Conservation (phyloP, 2,329 filamentous ascomycete species). For the Curvularia hawaiiensis region DNA sequence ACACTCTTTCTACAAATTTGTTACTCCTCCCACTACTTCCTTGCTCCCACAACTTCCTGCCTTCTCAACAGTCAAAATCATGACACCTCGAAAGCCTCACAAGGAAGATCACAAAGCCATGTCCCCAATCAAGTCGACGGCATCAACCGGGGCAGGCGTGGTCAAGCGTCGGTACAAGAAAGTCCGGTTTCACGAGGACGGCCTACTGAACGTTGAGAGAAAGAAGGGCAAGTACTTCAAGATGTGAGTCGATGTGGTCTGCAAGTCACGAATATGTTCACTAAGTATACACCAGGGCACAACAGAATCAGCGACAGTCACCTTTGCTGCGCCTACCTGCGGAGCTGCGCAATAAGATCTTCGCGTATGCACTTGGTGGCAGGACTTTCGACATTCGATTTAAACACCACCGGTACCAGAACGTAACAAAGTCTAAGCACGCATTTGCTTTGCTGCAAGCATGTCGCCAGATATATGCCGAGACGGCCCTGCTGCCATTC, state of each 20-base stretch:
- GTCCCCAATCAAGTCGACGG: neutral
- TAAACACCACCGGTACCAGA: too few species aligned
- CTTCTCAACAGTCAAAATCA: neutral
- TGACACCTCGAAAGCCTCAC: neutral
- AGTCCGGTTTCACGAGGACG: constrained; percentile 1
- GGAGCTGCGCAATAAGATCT: constrained; percentile 15
- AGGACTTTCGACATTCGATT: too few species aligned
- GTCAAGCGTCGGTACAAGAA: constrained; percentile 6
- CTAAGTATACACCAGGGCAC: neutral
- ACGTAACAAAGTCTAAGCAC: neutral
- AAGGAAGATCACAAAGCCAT: neutral
- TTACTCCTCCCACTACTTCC: too few species aligned
- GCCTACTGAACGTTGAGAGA: constrained; percentile 9
- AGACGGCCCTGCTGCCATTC: constrained; percentile 9
- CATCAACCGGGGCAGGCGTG: neutral
- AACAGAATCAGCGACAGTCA: neutral
- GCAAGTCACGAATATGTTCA: neutral
- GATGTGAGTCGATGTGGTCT: neutral
- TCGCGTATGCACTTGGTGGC: constrained; percentile 41
- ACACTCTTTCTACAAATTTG: neutral
- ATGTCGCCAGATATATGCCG: constrained; percentile 18
- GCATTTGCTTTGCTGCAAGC: neutral
- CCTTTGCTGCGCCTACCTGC: constrained; percentile 11
- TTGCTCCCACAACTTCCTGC: neutral
- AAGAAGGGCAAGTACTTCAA: constrained; percentile 9